These are phyloP conservation scores for Rhodotorula sp. DNA, from an alignment of 1,284 basidiomycete species.

Conservation along the genomic window DNA sequence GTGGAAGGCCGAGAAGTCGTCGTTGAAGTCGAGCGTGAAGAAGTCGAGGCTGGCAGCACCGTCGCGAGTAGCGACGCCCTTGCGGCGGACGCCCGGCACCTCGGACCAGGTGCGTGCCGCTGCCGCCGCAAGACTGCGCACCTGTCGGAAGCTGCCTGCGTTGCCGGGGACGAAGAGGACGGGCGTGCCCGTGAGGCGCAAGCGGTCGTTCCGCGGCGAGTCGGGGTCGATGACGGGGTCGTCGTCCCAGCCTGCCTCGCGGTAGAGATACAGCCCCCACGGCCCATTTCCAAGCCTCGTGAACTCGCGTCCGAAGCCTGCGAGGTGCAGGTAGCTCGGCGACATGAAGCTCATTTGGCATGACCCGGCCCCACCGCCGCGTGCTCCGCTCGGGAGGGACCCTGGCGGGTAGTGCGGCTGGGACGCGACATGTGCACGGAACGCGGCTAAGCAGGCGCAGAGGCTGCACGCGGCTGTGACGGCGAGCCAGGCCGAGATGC, in stretches of 20 bases:
- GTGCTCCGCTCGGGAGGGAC: constrained; percentile 30
- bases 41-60: constrained; percentile 65
- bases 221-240: constrained; percentile 41
- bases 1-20: constrained; percentile 95
- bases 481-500: constrained; percentile 10
- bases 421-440: constrained; percentile 9
- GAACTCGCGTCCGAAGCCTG: constrained; percentile 46
- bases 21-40: constrained; percentile 93
- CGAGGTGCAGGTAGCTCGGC: constrained; percentile 74
- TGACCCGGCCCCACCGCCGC: constrained; percentile 44
- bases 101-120: constrained; percentile 75
- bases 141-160: constrained; percentile 91
- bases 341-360: constrained; percentile 99
- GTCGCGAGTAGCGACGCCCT: background rate
- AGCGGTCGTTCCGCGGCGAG: background rate
- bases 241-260: constrained; percentile 81
- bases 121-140: constrained; percentile 90
- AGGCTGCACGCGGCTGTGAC: background rate
- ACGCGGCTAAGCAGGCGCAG: background rate
- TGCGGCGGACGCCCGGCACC: constrained; percentile 55
- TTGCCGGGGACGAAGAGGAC: constrained; percentile 97
- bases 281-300: constrained; percentile 37
- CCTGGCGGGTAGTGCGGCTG: constrained; percentile 31
- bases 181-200: constrained; percentile 64
- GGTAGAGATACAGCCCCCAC: constrained; percentile 72